Base-by-base conservation (phyloP, 805 yeast genomes). In the Torulaspora maleeae region DNA sequence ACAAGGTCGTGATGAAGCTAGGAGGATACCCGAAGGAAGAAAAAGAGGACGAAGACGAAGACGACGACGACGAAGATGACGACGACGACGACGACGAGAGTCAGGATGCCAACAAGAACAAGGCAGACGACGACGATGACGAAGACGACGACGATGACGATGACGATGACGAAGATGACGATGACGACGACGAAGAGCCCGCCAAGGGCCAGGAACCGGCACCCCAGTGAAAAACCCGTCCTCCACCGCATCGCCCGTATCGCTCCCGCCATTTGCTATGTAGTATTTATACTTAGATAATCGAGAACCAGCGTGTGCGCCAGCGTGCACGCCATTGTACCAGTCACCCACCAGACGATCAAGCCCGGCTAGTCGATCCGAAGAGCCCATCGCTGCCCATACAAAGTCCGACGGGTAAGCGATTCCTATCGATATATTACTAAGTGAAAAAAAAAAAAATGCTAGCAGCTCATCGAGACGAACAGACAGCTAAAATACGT, bases 1-100 rank as follows among this genome's bases (percentile, higher is more conserved):
- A 89, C 61, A 80, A 81, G 56, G 75, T 87, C 39, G 95, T 86
- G 16, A 73, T 81, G 66, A 83, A 82, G 60, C 69, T 89, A 52
- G 79, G 82, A 52, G 74, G 80, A 45, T 68, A 77, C 74, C 82
- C 82, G 15, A 76, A 78, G 41, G 76, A 71, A 24, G 80, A 76
- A 10, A 75, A 73, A 25, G 77, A 71, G 10, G 75, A 71, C 16
- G 76, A 68, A 12, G 74, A 73, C 0, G 76, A 71, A 3, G 68
- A 71, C 6, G 74, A 71, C 4, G 72, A 67, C 1, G 70, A 63
- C 1, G 69, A 67, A n/a, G 73, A 32, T 6, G 35, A 68, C 10
- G 67, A 58, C 8, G 64, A 61, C 17, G 64, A 62, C 2, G 64
- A 56, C 8, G 66, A 55, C 13, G 61, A 59, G n/a, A 55, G 50